A percentile compares a stretch with the other conserved stretches of the same genome.
Conservation (phyloP, 768 basidiomycete genomes). For the Auricularia cornea region DNA sequence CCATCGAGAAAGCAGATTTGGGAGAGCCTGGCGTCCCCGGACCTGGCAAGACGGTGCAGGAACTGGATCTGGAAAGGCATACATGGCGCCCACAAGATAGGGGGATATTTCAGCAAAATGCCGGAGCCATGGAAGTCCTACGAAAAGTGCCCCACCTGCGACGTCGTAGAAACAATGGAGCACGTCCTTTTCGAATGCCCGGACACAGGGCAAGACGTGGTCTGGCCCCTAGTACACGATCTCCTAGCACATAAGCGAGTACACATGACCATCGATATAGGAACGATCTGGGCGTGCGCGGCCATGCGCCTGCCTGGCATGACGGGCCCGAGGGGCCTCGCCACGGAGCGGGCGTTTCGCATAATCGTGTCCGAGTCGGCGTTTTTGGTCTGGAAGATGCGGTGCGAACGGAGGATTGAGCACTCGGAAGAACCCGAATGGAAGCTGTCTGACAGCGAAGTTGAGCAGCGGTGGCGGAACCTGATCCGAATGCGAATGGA, state of each 20-base stretch:
- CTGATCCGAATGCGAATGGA: background rate
- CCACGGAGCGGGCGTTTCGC: background rate
- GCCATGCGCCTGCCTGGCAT: background rate
- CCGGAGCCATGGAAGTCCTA: conserved; percentile 4
- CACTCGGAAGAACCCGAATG: background rate
- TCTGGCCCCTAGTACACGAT: conserved; percentile 10
- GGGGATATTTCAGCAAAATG: conserved; percentile 8
- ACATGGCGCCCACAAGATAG: conserved; percentile 14
- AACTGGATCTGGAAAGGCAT: conserved; percentile 10
- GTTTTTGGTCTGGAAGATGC: background rate
- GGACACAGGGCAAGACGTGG: conserved; percentile 9
- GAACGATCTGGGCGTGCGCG: background rate
- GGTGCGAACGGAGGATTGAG: background rate
- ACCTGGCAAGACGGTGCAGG: background rate
- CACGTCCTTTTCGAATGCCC: conserved; percentile 17
- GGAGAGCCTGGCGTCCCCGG: background rate
- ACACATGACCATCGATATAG: background rate
- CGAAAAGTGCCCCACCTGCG: conserved; percentile 10
- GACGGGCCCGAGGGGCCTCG: too few species aligned
- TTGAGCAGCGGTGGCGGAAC: background rate
- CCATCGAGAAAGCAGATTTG: background rate
- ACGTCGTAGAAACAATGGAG: conserved; percentile 9
- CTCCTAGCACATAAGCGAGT: conserved; percentile 3
- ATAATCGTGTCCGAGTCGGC: background rate
- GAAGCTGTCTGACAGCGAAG: background rate